Evolutionary conservation across 1,284 basidiomycete species (phyloP).

Genomic region (Hymenochaete sp.): DNA sequence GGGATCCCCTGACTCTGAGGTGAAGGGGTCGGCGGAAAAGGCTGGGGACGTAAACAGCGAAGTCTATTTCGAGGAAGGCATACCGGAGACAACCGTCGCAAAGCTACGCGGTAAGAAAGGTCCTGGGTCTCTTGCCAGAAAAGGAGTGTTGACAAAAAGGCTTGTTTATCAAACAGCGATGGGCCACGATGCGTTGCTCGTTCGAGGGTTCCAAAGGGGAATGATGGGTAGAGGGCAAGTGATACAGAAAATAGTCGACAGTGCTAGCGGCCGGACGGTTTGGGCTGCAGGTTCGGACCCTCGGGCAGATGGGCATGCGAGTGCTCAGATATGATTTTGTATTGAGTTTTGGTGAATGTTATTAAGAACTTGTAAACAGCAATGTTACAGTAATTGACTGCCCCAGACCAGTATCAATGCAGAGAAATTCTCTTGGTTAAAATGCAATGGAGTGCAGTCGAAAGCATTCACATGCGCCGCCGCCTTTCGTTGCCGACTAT

Average conservation of each 20-base stretch:
- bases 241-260: constrained; percentile 70
- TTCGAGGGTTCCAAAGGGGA: constrained; percentile 52
- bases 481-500: constrained; percentile 63
- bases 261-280: constrained; percentile 49
- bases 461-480: constrained; percentile 50
- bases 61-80: constrained; percentile 84
- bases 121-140: neutral
- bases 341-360: too few species aligned
- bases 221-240: constrained; percentile 92
- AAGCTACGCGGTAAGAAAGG: constrained; percentile 45
- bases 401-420: too few species aligned
- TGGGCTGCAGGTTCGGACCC: constrained; percentile 89
- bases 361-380: too few species aligned
- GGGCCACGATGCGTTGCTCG: constrained; percentile 75
- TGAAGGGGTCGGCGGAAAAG: constrained; percentile 33
- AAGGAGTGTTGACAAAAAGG: constrained; percentile 2
- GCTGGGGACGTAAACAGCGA: constrained; percentile 71
- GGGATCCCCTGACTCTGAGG: constrained; percentile 60
- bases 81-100: constrained; percentile 50
- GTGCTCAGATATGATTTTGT: constrained; percentile 84
- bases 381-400: too few species aligned
- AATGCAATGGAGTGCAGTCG: constrained; percentile 1
- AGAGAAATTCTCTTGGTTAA: too few species aligned
- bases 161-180: constrained; percentile 40
- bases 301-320: constrained; percentile 82